A percentile compares a stretch with the other conserved stretches of the same genome.
phyloP scores from a whole-genome alignment of 1,284 basidiomycete genomes.

The Schizopora paradoxa region DNA sequence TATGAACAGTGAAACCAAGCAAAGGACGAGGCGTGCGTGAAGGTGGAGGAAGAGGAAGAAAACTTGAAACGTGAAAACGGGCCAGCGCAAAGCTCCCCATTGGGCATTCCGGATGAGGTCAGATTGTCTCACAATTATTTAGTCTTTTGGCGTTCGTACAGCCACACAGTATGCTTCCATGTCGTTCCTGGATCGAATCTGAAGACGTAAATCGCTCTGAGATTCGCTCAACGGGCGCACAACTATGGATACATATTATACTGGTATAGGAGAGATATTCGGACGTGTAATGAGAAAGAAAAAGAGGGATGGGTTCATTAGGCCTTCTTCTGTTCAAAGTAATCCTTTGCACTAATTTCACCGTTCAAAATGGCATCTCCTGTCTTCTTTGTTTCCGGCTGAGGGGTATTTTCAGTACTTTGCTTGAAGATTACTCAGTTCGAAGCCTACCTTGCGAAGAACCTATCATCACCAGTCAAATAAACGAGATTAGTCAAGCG shows the following conservation, averaged over 20 bases:
- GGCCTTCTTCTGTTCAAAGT: slow-evolving; percentile 17
- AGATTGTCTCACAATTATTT: background rate
- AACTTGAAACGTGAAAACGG: no score
- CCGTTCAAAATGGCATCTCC: slow-evolving; percentile 42
- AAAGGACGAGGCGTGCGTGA: no score
- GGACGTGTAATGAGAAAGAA: slow-evolving; percentile 20
- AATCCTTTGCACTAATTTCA: slow-evolving; percentile 29
- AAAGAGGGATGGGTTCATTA: background rate
- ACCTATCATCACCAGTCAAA: background rate
- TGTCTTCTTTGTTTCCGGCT: slow-evolving; percentile 40
- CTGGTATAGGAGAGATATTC: no score
- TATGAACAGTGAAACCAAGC: no score
- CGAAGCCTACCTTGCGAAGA: slow-evolving; percentile 3
- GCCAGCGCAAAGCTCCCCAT: no score
- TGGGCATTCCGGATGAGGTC: no score
- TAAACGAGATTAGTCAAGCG: background rate
- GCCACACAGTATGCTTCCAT: background rate
- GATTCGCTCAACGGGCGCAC: background rate
- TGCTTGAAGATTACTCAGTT: background rate
- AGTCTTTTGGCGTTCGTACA: background rate
- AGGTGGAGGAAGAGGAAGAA: no score
- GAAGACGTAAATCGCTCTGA: background rate
- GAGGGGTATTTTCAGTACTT: background rate
- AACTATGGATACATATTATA: background rate
- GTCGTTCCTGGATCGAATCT: background rate